A percentile compares a stretch with the other conserved stretches of the same genome.
These are phyloP conservation scores for Hanseniaspora pseudoguilliermondii DNA, from an alignment of 805 yeast species.

Conservation along the genomic window DNA sequence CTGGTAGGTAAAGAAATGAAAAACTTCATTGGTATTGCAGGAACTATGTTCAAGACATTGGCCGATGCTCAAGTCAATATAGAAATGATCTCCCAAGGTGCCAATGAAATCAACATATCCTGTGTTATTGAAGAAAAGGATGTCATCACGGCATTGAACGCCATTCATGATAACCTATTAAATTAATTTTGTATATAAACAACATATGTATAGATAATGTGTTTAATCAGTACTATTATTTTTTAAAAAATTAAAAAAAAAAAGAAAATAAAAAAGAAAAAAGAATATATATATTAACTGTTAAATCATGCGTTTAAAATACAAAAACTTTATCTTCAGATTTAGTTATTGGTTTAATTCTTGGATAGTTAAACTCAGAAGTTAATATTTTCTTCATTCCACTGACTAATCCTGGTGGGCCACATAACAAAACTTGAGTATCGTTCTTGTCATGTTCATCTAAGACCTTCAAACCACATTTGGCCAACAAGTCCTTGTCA, in stretches of 20 bases:
- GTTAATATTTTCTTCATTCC: slow-evolving; percentile 56
- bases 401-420: slow-evolving; percentile 86
- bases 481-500: slow-evolving; percentile 57
- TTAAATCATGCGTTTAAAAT: slow-evolving; percentile 33
- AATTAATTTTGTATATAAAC: neutral
- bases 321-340: slow-evolving; percentile 84
- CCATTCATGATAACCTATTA: slow-evolving; percentile 61
- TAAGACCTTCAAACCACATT: slow-evolving; percentile 48
- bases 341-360: slow-evolving; percentile 81
- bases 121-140: slow-evolving; percentile 82
- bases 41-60: slow-evolving; percentile 86
- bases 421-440: slow-evolving; percentile 66
- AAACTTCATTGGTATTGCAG: slow-evolving; percentile 91
- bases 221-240: too few species aligned
- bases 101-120: slow-evolving; percentile 91
- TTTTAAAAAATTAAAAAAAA: too few species aligned
- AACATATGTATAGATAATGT: too few species aligned
- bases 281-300: neutral
- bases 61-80: slow-evolving; percentile 87
- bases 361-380: slow-evolving; percentile 49
- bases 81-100: slow-evolving; percentile 98
- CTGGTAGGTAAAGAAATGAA: slow-evolving; percentile 96
- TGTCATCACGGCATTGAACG: slow-evolving; percentile 71
- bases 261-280: neutral
- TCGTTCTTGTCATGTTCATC: slow-evolving; percentile 31